Conservation (phyloP, 176 grass and related monocot genomes). For the Aegilops bicornis region DNA sequence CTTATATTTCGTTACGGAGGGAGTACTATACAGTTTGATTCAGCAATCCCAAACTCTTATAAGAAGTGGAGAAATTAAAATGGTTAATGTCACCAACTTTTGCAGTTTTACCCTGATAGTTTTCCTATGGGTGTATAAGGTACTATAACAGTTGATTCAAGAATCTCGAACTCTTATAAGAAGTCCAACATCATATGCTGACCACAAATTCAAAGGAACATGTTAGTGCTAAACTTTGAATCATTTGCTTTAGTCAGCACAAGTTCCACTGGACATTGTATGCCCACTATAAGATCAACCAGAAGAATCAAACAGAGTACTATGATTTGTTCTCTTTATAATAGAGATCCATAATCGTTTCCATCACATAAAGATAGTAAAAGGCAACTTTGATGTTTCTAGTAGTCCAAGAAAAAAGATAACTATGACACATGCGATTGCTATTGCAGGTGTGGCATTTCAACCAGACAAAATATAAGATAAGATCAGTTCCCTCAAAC, state of each 20-base stretch:
- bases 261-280: neutral
- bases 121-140: neutral
- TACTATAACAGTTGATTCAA: neutral
- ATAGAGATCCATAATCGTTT: conserved; percentile 5
- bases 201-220: conserved; percentile 3
- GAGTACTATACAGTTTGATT: no score
- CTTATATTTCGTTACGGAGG: no score
- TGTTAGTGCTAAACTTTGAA: neutral
- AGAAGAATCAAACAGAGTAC: neutral
- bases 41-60: no score
- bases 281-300: neutral
- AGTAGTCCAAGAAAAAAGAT: conserved; percentile 5
- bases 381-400: neutral
- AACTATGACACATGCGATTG: neutral
- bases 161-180: conserved; percentile 1
- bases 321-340: neutral
- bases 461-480: neutral
- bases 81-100: no score
- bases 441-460: neutral
- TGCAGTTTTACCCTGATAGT: neutral
- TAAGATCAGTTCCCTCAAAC: neutral
- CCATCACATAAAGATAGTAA: neutral
- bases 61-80: no score
- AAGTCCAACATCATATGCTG: neutral
- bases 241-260: conserved; percentile 2